Percentiles rank a stretch among this genome's conserved stretches.
These are phyloP conservation scores for Nakazawaea anatomiae DNA, from an alignment of 805 yeast species.

Conservation along the genomic window DNA sequence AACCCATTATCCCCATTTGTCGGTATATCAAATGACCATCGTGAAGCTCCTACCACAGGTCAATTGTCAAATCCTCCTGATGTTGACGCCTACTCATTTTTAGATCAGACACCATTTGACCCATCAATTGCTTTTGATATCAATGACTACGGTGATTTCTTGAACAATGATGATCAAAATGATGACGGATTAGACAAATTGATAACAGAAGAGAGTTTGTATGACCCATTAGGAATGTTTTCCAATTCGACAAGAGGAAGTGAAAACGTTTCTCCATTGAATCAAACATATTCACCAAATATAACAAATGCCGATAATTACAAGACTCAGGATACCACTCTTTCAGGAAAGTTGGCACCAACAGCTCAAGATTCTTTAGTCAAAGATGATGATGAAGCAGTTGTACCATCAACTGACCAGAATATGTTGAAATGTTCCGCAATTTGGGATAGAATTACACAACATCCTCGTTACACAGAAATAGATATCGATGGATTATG, in stretches of 20 bases:
- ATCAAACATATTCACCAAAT: slow-evolving; percentile 18
- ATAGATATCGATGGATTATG: slow-evolving; percentile 94
- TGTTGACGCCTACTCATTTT: slow-evolving; percentile 40
- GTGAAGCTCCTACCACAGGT: too few species aligned
- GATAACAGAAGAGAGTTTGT: slow-evolving; percentile 50
- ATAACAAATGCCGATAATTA: slow-evolving; percentile 22
- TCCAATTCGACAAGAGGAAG: slow-evolving; percentile 5
- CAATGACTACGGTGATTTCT: slow-evolving; percentile 7
- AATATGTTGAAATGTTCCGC: slow-evolving; percentile 74
- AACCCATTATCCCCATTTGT: slow-evolving; percentile 3
- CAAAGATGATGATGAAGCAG: slow-evolving; percentile 21
- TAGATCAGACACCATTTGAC: slow-evolving; percentile 44
- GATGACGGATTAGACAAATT: slow-evolving; percentile 24
- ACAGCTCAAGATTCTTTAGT: neutral
- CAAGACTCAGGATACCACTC: slow-evolving; percentile 13
- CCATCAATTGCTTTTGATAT: slow-evolving; percentile 42
- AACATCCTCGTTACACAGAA: slow-evolving; percentile 91
- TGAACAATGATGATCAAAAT: slow-evolving; percentile 1
- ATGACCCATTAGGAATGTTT: slow-evolving; percentile 42
- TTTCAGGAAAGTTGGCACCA: neutral
- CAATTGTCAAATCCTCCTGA: neutral
- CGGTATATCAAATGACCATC: neutral
- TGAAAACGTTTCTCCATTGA: slow-evolving; percentile 9
- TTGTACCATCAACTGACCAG: slow-evolving; percentile 66
- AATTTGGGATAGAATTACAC: slow-evolving; percentile 92